Evolutionary conservation across 129 eudicot genomes (phyloP).

Genomic region (Lonicera japonica): DNA sequence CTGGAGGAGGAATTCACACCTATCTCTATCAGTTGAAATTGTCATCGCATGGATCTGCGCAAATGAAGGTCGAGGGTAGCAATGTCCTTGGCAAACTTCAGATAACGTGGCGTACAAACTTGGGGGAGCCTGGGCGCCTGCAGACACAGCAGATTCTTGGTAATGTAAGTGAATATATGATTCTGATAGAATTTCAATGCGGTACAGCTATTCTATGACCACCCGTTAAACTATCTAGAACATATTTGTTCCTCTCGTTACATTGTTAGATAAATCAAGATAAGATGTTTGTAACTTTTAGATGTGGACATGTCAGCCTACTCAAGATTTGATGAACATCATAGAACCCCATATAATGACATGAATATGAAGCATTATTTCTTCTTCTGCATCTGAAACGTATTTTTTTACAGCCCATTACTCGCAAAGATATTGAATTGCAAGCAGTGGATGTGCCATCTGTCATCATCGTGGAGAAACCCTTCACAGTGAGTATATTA

Average conservation of each 20-base stretch:
- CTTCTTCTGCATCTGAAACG: constrained; percentile 6
- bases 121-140: constrained; percentile 98
- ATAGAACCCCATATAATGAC: background rate
- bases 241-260: background rate
- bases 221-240: background rate
- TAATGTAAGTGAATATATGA: constrained; percentile 47
- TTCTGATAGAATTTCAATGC: background rate
- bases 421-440: constrained; percentile 77
- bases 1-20: constrained; percentile 88
- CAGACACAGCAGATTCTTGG: constrained; percentile 95
- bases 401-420: constrained; percentile 53
- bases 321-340: background rate
- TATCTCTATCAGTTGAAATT: constrained; percentile 72
- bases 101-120: constrained; percentile 95
- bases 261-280: background rate
- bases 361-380: background rate
- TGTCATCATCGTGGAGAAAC: constrained; percentile 65
- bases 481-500: constrained; percentile 61
- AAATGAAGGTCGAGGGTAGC: constrained; percentile 62
- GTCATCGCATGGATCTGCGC: constrained; percentile 44
- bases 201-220: background rate
- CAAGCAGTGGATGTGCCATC: constrained; percentile 70
- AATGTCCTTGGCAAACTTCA: constrained; percentile 92
- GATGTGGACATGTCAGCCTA: background rate
- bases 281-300: background rate